These are phyloP conservation scores for Entomortierella lignicola DNA, from an alignment of 192 early-diverging fungal genomes.

Conservation along the genomic window DNA sequence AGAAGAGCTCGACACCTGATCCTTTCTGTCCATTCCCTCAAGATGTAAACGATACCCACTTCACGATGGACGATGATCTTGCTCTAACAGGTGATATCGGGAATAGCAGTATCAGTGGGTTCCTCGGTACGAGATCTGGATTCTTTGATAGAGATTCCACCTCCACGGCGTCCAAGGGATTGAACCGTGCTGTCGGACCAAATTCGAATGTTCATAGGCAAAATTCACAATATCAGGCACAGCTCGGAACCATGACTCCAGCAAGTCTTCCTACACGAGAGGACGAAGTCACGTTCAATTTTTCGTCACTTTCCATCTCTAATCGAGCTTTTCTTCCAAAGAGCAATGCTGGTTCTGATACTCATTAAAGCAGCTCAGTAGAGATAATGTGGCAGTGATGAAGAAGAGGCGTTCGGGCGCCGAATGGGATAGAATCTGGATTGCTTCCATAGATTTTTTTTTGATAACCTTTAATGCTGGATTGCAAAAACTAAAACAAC, in stretches of 20 bases:
- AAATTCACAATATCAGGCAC: slow-evolving; percentile 1
- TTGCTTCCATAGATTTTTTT: not conserved
- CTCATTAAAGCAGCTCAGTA: not conserved
- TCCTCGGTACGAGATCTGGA: not conserved
- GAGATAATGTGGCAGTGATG: too few species aligned
- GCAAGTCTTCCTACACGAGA: slow-evolving; percentile 9
- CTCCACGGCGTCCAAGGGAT: not conserved
- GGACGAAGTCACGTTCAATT: slow-evolving; percentile 4
- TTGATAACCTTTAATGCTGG: not conserved
- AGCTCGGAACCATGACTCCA: slow-evolving; percentile 26
- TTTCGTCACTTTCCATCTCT: slow-evolving; percentile 17
- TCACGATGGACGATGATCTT: slow-evolving; percentile 39
- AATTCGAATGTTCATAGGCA: not conserved
- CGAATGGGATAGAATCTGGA: too few species aligned
- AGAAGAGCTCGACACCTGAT: slow-evolving; percentile 25
- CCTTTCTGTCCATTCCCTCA: slow-evolving; percentile 46
- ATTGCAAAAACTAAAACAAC: too few species aligned
- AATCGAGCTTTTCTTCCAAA: not conserved
- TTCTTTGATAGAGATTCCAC: not conserved
- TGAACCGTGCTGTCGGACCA: slow-evolving; percentile 17
- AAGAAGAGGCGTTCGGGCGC: too few species aligned
- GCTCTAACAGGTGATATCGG: not conserved
- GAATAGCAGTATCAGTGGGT: not conserved
- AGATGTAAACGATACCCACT: slow-evolving; percentile 32
- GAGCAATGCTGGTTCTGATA: not conserved